Percentiles rank a stretch among this genome's conserved stretches.
Evolutionary conservation across 805 yeast species (phyloP).

Genomic region (Starmerella scarabaei): DNA sequence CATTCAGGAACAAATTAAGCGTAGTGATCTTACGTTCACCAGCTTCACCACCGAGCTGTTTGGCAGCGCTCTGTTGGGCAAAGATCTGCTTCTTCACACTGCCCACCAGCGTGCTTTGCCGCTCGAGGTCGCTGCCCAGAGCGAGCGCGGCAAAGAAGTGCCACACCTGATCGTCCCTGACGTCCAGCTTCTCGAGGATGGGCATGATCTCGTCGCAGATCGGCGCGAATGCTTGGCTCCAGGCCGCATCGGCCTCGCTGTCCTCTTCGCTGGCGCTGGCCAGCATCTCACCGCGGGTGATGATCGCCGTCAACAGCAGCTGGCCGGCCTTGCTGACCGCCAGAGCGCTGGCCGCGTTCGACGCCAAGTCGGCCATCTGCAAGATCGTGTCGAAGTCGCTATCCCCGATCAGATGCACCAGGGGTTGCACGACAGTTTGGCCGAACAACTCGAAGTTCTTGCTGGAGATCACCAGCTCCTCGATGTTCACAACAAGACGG

Average conservation of each 20-base stretch:
- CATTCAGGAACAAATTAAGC: constrained; percentile 83
- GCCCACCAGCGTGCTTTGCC: constrained; percentile 82
- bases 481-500: constrained; percentile 65
- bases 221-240: constrained; percentile 73
- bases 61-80: constrained; percentile 47
- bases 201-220: constrained; percentile 70
- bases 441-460: constrained; percentile 41
- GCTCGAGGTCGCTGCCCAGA: constrained; percentile 76
- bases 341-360: constrained; percentile 47
- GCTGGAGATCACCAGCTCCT: constrained; percentile 55
- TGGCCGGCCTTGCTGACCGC: constrained; percentile 63
- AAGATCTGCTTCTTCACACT: constrained; percentile 89
- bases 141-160: constrained; percentile 92
- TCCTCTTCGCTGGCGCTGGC: constrained; percentile 30
- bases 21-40: constrained; percentile 54
- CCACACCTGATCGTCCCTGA: constrained; percentile 62
- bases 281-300: constrained; percentile 83
- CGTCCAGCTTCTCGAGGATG: constrained; percentile 66
- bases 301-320: constrained; percentile 74
- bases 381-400: constrained; percentile 68
- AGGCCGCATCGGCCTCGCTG: constrained; percentile 48
- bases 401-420: constrained; percentile 73
- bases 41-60: constrained; percentile 39
- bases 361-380: constrained; percentile 57
- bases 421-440: constrained; percentile 64